Percentiles rank a stretch among this genome's conserved stretches.
phyloP scores from a whole-genome alignment of 1,139 yeast genomes.

The Hyphopichia burtonii region DNA sequence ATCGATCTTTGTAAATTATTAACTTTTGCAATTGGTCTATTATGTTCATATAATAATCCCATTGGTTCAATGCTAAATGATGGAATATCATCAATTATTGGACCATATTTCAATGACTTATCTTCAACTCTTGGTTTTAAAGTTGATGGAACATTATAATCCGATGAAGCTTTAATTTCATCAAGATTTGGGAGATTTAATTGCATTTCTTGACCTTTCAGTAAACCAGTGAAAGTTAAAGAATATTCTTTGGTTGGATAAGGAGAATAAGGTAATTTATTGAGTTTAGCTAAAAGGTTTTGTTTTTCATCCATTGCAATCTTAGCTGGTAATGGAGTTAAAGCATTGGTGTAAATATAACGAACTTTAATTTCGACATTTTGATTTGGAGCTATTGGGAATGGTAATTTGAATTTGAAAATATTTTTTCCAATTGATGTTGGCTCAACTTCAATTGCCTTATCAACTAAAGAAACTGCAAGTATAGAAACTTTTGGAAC shows the following conservation, averaged over 20 bases:
- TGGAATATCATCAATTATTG: constrained; percentile 38
- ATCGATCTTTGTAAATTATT: constrained; percentile 65
- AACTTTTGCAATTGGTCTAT: constrained; percentile 63
- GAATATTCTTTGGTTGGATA: constrained; percentile 58
- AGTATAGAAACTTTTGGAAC: constrained; percentile 49
- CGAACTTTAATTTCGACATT: constrained; percentile 51
- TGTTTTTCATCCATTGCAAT: constrained; percentile 66
- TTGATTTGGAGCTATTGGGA: constrained; percentile 66
- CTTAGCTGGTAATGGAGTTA: constrained; percentile 63
- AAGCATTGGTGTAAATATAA: constrained; percentile 47
- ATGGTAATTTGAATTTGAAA: constrained; percentile 53
- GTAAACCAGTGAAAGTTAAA: constrained; percentile 50
- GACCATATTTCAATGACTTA: constrained; percentile 55
- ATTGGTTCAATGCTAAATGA: constrained; percentile 51
- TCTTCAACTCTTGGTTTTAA: constrained; percentile 35
- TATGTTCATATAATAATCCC: constrained; percentile 63
- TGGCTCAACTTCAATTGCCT: constrained; percentile 29
- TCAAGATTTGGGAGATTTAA: constrained; percentile 12
- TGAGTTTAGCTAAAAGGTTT: constrained; percentile 51
- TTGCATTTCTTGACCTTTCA: constrained; percentile 48
- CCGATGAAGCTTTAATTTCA: constrained; percentile 10
- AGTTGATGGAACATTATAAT: constrained; percentile 18
- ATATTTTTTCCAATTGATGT: constrained; percentile 29
- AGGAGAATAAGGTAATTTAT: constrained; percentile 60
- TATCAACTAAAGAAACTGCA: constrained; percentile 33